A percentile compares a stretch with the other conserved stretches of the same genome.
Conservation (phyloP, 495 filamentous ascomycete genomes). For the Annulohypoxylon maeteangense region DNA sequence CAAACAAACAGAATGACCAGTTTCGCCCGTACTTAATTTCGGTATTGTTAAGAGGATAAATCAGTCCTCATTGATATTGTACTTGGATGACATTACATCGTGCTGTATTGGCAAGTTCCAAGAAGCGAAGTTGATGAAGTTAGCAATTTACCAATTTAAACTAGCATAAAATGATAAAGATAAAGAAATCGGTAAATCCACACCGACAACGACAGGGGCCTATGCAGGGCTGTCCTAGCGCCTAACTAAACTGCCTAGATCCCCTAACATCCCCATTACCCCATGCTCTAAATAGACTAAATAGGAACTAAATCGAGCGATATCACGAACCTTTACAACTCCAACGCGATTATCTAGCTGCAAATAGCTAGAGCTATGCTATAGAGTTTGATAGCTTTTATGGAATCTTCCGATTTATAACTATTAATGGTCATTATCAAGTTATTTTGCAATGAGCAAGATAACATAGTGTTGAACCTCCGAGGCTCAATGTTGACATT, state of each 20-base stretch:
- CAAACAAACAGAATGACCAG: neutral
- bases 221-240: constrained; percentile 25
- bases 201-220: constrained; percentile 3
- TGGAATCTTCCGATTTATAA: constrained; percentile 1
- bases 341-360: neutral
- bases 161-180: neutral
- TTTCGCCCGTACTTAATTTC: neutral
- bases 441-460: neutral
- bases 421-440: constrained; percentile 17
- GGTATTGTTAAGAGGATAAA: no score
- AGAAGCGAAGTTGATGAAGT: neutral
- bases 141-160: neutral
- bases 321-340: constrained; percentile 15
- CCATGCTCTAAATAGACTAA: constrained; percentile 1
- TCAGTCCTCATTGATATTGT: neutral
- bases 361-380: constrained; percentile 7
- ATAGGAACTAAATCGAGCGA: neutral
- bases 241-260: neutral
- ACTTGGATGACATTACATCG: no score
- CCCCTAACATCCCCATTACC: neutral
- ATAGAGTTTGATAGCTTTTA: neutral
- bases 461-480: no score
- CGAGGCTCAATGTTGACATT: neutral
- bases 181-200: constrained; percentile 12
- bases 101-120: neutral